These are phyloP conservation scores for Effrenium voratum DNA, from an alignment of 73 alveolate species.

Conservation along the genomic window DNA sequence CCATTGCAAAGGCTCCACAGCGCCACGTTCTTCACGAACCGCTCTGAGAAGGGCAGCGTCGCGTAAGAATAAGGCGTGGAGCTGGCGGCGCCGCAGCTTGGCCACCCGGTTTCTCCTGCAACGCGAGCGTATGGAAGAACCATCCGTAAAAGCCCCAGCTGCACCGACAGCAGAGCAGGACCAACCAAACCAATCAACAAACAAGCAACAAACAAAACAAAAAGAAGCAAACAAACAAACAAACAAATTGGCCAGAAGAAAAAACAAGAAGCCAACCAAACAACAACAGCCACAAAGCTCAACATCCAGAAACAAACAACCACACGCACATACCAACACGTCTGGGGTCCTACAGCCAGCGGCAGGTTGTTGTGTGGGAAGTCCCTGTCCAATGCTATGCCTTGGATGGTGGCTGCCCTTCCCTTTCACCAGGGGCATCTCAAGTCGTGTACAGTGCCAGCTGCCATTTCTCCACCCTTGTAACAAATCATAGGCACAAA, in stretches of 20 bases:
- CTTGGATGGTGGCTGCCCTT: neutral
- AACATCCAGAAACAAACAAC: no score
- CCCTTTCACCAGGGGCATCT: neutral
- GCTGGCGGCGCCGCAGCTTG: conserved; percentile 80
- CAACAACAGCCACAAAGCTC: no score
- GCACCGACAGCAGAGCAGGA: no score
- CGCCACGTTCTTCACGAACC: conserved; percentile 59
- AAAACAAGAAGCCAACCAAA: no score
- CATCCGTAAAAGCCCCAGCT: no score
- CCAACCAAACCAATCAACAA: no score
- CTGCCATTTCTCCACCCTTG: no score
- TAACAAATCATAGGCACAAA: no score
- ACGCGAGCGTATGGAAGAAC: neutral
- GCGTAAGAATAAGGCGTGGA: conserved; percentile 63
- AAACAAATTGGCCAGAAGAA: no score
- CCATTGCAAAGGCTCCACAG: conserved; percentile 36
- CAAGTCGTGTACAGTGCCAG: neutral
- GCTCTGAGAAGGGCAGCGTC: conserved; percentile 53
- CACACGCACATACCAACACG: no score
- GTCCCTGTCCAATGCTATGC: conserved; percentile 79
- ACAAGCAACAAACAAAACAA: no score
- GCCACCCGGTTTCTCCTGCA: conserved; percentile 85
- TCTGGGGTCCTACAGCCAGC: conserved; percentile 56
- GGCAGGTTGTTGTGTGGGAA: conserved; percentile 86
- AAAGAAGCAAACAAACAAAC: no score